Evolutionary conservation across 2,329 filamentous ascomycete species (phyloP), one percentile per base, ranked within the genome.

Genomic region (Colletotrichum euphorbiae): DNA sequence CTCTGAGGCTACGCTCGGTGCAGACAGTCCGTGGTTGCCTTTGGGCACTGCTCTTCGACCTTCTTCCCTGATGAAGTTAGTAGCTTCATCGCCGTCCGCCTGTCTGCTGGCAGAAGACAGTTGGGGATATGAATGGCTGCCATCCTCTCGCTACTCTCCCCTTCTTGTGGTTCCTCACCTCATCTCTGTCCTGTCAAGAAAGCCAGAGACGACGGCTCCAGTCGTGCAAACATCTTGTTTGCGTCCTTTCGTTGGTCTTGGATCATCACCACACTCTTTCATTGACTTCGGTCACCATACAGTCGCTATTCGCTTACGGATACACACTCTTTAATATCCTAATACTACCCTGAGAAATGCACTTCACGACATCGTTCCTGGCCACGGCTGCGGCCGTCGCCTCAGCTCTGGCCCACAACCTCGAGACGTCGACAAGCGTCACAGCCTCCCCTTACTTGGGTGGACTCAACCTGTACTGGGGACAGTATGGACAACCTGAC

Each of bases 401-500:
- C 50, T 63, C 67, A 48, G 69, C 57, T 43, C 31, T 71, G 42
- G 69, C 69, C 28, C 45, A 58, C 48, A 43, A 7, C 52, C 28
- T 21, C 60, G 19, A 48, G 21, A 11, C 46, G 17, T 38, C 31
- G 28, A 48, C 56, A 15, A 60, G 38, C 1, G 24, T 38, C 0
- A 45, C 55, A n/a, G 13, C 38, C 2, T 46, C 40, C 13, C 17
- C 42, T 43, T 48, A 50, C 17, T 40, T 54, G 51, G 77, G 77
- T 40, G 75, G 74, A 13, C 72, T 81, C n/a, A 80, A 80, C 70
- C 78, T 78, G 31, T 81, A 82, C 73, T 82, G 79, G 79, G 80
- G 81, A 12, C 80, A 82, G 75, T 65, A 71, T 17, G 74, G 75
- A 5, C 56, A 57, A 17, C 15, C 62, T 19, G 59, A 60, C 28